Base-by-base conservation (phyloP, 768 basidiomycete genomes). In the Auricularia sp. region DNA sequence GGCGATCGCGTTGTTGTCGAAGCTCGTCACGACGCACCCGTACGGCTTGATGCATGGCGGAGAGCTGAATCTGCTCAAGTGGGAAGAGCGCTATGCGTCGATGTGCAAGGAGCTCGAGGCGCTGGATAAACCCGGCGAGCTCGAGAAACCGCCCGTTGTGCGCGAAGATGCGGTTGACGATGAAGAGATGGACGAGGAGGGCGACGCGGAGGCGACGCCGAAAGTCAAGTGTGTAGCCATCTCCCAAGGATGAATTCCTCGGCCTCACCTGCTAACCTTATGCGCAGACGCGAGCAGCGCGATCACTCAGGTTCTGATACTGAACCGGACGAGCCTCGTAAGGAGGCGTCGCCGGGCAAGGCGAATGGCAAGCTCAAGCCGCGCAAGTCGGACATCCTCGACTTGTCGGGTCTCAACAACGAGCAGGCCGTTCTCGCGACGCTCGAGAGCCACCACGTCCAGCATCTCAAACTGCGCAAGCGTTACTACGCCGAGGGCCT, bases 401-500 rank as follows among this genome's bases (percentile, higher is more conserved):
- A 93, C 68, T 79, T 93, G 39, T 86, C 80, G 0, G 80, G 86
- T 1, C 79, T 92, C 58, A 81, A 84, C 8, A 80, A 86, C 56
- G 89, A 90, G 68, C 87, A 91, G 71, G 84, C 81, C 10, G 86
- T 85, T 0, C 78, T 93, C 36, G 87, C 87, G 4, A 82, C 84
- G 3, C 77, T 90, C 42, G 82, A 92, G 67, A 81, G 82, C 44
- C 81, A 87, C 67, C 80, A 91, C 65, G 74, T 89, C 47, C 79
- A 84, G 3, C 80, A 83, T 62, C 80, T 92, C 6, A 82, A 85
- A 21, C 77, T 97, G 35, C 84, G 83, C 66, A 95, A 90, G 75
- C 88, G 89, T 70, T 97, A 93, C 75, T 93, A 89, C 71, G 78
- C 83, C 3, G 96, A 98, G 71, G 93, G 87, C 3, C 77, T 98